Evolutionary conservation across 768 basidiomycete genomes (phyloP).

Genomic region (Tephrocybe sp.): DNA sequence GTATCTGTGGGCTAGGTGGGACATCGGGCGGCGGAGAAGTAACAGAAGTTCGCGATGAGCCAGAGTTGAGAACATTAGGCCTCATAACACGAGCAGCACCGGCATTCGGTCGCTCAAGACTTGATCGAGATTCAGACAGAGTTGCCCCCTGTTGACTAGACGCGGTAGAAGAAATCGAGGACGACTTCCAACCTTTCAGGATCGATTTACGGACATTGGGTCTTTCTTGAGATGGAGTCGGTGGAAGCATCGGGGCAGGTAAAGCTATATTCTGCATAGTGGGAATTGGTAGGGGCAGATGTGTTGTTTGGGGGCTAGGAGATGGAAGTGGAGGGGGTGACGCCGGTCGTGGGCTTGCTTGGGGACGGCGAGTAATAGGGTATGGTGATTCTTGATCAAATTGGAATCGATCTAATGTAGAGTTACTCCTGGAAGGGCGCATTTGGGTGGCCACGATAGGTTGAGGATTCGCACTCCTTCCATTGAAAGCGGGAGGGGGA

Average conservation of each 20-base stretch:
- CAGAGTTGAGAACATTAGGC: constrained; percentile 46
- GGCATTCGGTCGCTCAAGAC: constrained; percentile 34
- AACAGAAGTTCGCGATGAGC: constrained; percentile 33
- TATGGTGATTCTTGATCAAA: constrained; percentile 78
- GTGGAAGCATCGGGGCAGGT: constrained; percentile 22
- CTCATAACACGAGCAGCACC: constrained; percentile 36
- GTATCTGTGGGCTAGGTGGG: constrained; percentile 64
- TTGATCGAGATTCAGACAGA: constrained; percentile 31
- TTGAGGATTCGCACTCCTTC: constrained; percentile 19
- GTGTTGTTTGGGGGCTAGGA: constrained; percentile 14
- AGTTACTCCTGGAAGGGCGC: constrained; percentile 30
- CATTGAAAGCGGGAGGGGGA: constrained; percentile 14
- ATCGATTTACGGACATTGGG: constrained; percentile 63
- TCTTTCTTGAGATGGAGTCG: constrained; percentile 35
- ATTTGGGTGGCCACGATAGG: constrained; percentile 43
- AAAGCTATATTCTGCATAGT: constrained; percentile 6
- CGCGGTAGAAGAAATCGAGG: constrained; percentile 37
- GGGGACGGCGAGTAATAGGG: constrained; percentile 39
- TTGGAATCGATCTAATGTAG: constrained; percentile 46
- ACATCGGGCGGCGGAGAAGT: constrained; percentile 40
- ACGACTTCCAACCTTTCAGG: constrained; percentile 60
- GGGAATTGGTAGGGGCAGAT: constrained; percentile 17
- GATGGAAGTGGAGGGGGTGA: constrained; percentile 31
- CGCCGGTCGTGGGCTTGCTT: constrained; percentile 19
- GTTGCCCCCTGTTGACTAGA: constrained; percentile 2